Conservation (phyloP, 179 eudicot species). For the Silene vulgaris region DNA sequence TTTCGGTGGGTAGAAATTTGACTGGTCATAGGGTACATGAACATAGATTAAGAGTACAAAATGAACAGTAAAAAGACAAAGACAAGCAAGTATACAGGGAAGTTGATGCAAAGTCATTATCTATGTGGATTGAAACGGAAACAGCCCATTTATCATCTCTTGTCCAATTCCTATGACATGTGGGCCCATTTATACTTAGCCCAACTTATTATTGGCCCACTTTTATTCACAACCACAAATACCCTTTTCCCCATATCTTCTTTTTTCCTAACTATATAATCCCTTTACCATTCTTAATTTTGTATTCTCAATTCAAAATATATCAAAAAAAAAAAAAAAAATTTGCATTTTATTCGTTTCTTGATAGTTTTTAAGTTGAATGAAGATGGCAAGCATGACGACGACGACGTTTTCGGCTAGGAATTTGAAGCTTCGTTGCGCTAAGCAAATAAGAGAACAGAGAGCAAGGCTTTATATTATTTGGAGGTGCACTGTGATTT, state of each 20-base stretch:
- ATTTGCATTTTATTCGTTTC: not conserved
- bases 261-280: constrained; percentile 7
- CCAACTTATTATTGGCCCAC: constrained; percentile 8
- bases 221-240: not conserved
- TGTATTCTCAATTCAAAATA: not conserved
- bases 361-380: no score
- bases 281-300: not conserved
- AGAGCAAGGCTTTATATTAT: constrained; percentile 47
- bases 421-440: constrained; percentile 34
- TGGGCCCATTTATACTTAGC: not conserved
- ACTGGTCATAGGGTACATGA: no score
- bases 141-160: not conserved
- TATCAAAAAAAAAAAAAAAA: not conserved
- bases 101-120: constrained; percentile 6
- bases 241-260: constrained; percentile 7
- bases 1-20: no score
- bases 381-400: constrained; percentile 22
- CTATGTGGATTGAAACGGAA: not conserved
- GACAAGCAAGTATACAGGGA: not conserved
- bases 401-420: constrained; percentile 24
- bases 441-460: constrained; percentile 42
- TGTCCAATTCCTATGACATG: not conserved
- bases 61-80: constrained; percentile 1
- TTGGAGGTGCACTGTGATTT: constrained; percentile 49
- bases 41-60: no score